Conservation (phyloP, 2,329 filamentous ascomycete species). For the Herpotrichia juniperi region DNA sequence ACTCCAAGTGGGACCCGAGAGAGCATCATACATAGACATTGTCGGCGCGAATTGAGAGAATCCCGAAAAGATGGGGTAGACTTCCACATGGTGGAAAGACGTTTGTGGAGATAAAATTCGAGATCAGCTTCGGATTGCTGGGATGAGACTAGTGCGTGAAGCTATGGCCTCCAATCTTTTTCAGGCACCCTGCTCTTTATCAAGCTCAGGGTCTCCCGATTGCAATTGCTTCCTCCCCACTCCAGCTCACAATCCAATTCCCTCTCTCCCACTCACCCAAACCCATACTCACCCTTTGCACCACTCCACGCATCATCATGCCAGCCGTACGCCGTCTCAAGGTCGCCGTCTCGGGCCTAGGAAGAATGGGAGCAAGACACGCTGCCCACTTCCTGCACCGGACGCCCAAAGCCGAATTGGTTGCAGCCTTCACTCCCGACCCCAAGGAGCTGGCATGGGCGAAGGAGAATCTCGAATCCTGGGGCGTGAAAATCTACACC, state of each 20-base stretch:
- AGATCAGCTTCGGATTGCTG: not conserved
- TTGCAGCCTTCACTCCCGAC: conserved; percentile 55
- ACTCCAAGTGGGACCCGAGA: not conserved
- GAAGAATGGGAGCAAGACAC: conserved; percentile 58
- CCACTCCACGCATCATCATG: conserved; percentile 27
- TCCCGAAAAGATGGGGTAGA: not conserved
- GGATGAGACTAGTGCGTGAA: not conserved
- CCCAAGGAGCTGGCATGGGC: conserved; percentile 56
- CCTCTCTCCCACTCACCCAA: not conserved
- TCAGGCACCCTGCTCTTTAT: not conserved
- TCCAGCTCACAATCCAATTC: not conserved
- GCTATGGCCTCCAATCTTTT: conserved; percentile 13
- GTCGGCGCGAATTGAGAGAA: conserved; percentile 1
- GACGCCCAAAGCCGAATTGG: conserved; percentile 53
- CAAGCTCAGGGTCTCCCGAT: not conserved
- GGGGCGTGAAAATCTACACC: conserved; percentile 59
- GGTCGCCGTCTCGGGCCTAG: conserved; percentile 54
- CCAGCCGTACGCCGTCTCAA: conserved; percentile 47
- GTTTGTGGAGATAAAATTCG: not conserved
- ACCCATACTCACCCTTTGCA: not conserved
- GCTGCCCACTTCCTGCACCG: conserved; percentile 55
- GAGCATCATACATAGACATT: conserved; percentile 2
- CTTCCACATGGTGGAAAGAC: conserved; percentile 1
- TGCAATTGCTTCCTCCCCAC: conserved; percentile 5
- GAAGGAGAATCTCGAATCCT: conserved; percentile 56